Evolutionary conservation across 2,329 filamentous ascomycete genomes (phyloP).

Genomic region (Clarireedia paspali): DNA sequence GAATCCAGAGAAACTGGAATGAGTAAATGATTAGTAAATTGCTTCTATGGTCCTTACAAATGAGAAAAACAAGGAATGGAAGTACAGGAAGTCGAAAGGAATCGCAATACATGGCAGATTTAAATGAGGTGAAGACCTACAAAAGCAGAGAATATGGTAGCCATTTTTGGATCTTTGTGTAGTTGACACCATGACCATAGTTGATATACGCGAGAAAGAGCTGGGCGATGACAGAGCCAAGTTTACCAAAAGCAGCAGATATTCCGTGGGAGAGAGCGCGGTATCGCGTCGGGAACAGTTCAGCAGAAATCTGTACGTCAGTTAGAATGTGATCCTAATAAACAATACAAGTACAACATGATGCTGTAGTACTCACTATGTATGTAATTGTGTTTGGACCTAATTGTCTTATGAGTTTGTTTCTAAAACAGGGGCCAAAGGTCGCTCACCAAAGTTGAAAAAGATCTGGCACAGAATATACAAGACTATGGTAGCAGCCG

Average conservation of each 20-base stretch:
- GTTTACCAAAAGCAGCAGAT: slow-evolving; percentile 51
- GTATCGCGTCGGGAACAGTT: slow-evolving; percentile 57
- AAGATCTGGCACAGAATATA: slow-evolving; percentile 40
- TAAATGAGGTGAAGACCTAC: not conserved
- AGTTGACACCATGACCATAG: slow-evolving; percentile 8
- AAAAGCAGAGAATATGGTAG: not conserved
- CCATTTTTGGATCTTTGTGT: not conserved
- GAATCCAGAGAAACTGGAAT: slow-evolving; percentile 4
- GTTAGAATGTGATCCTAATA: not conserved
- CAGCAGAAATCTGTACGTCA: slow-evolving; percentile 32
- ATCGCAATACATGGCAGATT: not conserved
- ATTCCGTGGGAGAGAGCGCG: slow-evolving; percentile 56
- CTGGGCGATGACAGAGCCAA: slow-evolving; percentile 40
- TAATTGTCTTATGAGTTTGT: not conserved
- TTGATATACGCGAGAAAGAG: slow-evolving; percentile 13
- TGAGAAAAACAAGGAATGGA: too few relatives aligned
- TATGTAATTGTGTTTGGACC: slow-evolving; percentile 11
- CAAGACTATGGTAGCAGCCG: slow-evolving; percentile 28
- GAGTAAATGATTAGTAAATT: not conserved
- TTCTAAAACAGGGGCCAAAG: not conserved
- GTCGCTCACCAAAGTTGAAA: slow-evolving; percentile 34
- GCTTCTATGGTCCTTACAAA: not conserved
- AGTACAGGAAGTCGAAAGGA: too few relatives aligned
- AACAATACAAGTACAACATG: slow-evolving; percentile 35
- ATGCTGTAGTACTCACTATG: slow-evolving; percentile 27